Evolutionary conservation across 768 basidiomycete genomes (phyloP).

Genomic region (Albatrellus ellisii): DNA sequence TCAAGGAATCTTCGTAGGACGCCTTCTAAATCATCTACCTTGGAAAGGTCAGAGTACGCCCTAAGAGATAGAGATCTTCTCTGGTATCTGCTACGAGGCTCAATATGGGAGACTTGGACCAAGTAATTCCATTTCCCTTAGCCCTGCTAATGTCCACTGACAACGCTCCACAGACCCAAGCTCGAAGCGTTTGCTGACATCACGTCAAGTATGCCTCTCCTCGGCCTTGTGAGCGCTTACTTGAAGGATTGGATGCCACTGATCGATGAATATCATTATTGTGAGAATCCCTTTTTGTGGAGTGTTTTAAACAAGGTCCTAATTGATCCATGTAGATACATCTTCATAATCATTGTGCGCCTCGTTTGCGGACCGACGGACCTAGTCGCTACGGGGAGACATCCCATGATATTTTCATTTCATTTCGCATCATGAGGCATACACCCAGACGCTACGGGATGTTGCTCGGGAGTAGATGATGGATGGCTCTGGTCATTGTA

Average conservation of each 20-base stretch:
- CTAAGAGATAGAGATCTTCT: conserved; percentile 69
- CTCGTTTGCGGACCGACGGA: no score
- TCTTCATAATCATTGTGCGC: background rate
- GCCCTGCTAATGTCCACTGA: no score
- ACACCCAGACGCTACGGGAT: no score
- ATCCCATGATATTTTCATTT: no score
- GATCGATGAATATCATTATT: conserved; percentile 87
- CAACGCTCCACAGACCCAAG: conserved; percentile 44
- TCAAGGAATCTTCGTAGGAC: conserved; percentile 63
- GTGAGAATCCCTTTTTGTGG: conserved; percentile 30
- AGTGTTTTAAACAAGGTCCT: background rate
- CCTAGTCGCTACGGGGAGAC: no score
- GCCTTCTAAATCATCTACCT: conserved; percentile 42
- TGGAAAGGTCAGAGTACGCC: conserved; percentile 73
- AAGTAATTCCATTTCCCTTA: conserved; percentile 29
- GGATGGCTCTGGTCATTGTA: no score
- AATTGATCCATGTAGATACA: background rate
- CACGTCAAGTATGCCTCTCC: conserved; percentile 42
- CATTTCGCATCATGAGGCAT: no score
- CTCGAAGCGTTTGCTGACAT: conserved; percentile 47
- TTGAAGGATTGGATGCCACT: conserved; percentile 80
- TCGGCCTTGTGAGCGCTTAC: conserved; percentile 58
- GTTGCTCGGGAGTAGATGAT: no score
- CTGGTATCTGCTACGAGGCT: conserved; percentile 78
- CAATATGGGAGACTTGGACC: conserved; percentile 74